A percentile compares a stretch with the other conserved stretches of the same genome.
These are phyloP conservation scores for Trichoderma pleuroti DNA, from an alignment of 2,329 filamentous ascomycete genomes.

Conservation along the genomic window DNA sequence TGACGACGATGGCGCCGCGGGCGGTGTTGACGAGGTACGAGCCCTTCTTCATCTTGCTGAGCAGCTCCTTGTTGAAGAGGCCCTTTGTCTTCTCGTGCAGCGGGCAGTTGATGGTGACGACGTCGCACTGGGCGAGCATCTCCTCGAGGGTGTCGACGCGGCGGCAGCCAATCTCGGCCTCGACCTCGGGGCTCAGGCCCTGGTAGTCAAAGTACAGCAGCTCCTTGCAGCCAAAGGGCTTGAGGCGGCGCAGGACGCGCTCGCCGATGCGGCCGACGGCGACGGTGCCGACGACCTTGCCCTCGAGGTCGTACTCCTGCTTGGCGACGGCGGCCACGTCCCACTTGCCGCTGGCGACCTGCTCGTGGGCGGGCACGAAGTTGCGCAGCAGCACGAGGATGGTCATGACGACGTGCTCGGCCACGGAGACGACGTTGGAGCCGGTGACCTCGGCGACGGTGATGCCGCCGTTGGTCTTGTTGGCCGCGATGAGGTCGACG, in stretches of 20 bases:
- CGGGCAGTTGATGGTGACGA: conserved; percentile 99
- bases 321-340: conserved; percentile 93
- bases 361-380: conserved; percentile 96
- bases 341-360: conserved; percentile 86
- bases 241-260: conserved; percentile 92
- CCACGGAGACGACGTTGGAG: conserved; percentile 97
- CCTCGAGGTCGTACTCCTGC: conserved; percentile 97
- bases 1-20: conserved; percentile 97
- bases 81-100: conserved; percentile 97
- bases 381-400: conserved; percentile 95
- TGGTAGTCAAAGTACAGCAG: conserved; percentile 99
- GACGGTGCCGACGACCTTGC: conserved; percentile 96
- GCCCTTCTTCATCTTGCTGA: conserved; percentile 98
- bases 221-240: conserved; percentile 99
- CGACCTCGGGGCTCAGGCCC: conserved; percentile 76
- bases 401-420: conserved; percentile 99
- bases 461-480: conserved; percentile 96
- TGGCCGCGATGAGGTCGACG: conserved; percentile 93
- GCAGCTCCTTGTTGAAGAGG: conserved; percentile 97
- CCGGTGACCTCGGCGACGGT: conserved; percentile 98
- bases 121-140: conserved; percentile 88
- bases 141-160: conserved; percentile 88
- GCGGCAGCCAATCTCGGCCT: conserved; percentile 93
- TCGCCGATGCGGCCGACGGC: conserved; percentile 97
- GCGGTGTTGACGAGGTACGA: conserved; percentile 98